These are phyloP conservation scores for Teunomyces pallodes DNA, from an alignment of 805 yeast genomes.

Conservation along the genomic window DNA sequence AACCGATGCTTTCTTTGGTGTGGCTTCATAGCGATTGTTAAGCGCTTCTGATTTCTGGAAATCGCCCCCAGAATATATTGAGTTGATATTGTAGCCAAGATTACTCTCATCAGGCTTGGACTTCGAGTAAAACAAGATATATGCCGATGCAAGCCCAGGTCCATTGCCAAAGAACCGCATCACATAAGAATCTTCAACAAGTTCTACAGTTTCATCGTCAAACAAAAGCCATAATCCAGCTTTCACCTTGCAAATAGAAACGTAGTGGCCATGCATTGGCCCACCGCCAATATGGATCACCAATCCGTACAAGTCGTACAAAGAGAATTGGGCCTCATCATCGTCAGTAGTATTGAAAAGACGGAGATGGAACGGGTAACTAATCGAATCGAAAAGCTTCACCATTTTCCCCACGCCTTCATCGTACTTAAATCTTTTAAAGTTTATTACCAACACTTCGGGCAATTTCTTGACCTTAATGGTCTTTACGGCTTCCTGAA, in stretches of 20 bases:
- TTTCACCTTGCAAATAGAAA: constrained; percentile 76
- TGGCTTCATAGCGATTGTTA: constrained; percentile 6
- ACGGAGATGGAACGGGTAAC: constrained; percentile 71
- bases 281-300: constrained; percentile 97
- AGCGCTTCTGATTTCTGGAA: constrained; percentile 17
- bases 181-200: constrained; percentile 80
- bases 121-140: constrained; percentile 73
- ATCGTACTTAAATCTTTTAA: constrained; percentile 89
- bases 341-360: constrained; percentile 62
- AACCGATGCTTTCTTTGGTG: constrained; percentile 7
- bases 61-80: constrained; percentile 34
- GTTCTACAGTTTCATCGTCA: constrained; percentile 93
- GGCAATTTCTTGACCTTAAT: constrained; percentile 80
- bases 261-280: constrained; percentile 96
- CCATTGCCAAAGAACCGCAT: constrained; percentile 84
- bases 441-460: constrained; percentile 72
- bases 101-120: constrained; percentile 11
- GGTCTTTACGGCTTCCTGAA: constrained; percentile 91
- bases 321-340: constrained; percentile 43
- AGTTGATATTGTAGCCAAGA: constrained; percentile 33
- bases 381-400: constrained; percentile 81
- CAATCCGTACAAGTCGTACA: constrained; percentile 80
- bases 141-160: constrained; percentile 87
- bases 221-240: constrained; percentile 85
- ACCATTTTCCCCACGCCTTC: constrained; percentile 79